Conservation (phyloP, 2,329 filamentous ascomycete genomes). For the Cytospora leucostoma region DNA sequence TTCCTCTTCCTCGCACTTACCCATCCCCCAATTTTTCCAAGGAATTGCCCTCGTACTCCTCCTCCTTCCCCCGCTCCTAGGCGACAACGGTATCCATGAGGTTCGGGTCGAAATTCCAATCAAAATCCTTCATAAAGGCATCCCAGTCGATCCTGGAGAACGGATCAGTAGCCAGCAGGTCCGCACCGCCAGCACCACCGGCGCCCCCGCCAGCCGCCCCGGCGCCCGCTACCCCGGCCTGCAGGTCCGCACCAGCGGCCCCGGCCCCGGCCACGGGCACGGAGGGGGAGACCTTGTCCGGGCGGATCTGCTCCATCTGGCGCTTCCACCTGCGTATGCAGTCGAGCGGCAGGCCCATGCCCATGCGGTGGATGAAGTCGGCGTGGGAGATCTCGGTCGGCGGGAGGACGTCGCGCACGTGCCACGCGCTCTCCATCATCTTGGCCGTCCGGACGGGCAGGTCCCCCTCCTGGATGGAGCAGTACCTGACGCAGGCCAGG, state of each 20-base stretch:
- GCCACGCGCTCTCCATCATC: conserved; percentile 54
- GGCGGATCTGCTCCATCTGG: conserved; percentile 43
- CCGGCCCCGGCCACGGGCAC: not conserved
- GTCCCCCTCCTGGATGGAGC: conserved; percentile 52
- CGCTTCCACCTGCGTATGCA: conserved; percentile 51
- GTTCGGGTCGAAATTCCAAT: conserved; percentile 42
- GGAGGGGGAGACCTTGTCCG: conserved; percentile 32
- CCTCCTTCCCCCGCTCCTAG: not conserved
- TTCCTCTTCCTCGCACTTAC: too few species aligned
- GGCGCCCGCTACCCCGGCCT: conserved; percentile 1
- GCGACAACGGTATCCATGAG: conserved; percentile 23
- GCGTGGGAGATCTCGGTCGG: conserved; percentile 42
- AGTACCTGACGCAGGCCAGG: conserved; percentile 42
- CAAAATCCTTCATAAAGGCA: conserved; percentile 53
- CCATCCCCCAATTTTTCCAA: not conserved
- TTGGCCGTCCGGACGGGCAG: conserved; percentile 47
- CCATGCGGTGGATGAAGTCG: conserved; percentile 48
- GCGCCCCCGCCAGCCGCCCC: not conserved
- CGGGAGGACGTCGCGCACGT: conserved; percentile 41
- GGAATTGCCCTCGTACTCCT: too few species aligned
- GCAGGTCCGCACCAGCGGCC: not conserved
- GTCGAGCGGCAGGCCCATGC: conserved; percentile 52
- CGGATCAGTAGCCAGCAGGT: conserved; percentile 34
- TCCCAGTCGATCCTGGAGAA: conserved; percentile 53
- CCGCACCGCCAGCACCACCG: conserved; percentile 17